Conservation (phyloP, 1,284 basidiomycete genomes). For the Meira nashicola region DNA sequence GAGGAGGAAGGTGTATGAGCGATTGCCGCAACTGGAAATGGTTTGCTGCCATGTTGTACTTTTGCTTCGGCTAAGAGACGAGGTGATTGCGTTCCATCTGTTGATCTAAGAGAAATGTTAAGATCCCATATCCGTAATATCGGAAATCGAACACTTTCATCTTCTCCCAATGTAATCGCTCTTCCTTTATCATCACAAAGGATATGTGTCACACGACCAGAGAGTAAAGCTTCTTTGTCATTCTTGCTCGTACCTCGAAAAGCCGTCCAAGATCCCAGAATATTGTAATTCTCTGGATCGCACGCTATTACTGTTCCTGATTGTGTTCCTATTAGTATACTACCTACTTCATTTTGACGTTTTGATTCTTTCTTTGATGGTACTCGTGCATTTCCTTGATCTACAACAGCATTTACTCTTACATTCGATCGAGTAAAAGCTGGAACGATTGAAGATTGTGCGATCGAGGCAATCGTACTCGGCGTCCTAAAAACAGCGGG, state of each 20-base stretch:
- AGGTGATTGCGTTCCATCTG: constrained; percentile 21
- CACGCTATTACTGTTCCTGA: constrained; percentile 31
- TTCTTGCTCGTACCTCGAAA: constrained; percentile 18
- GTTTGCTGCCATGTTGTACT: constrained; percentile 43
- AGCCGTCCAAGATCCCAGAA: constrained; percentile 35
- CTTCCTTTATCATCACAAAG: constrained; percentile 30
- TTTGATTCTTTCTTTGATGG: constrained; percentile 6
- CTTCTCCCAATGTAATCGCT: constrained; percentile 36
- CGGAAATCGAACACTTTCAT: constrained; percentile 32
- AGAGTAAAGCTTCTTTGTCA: background rate
- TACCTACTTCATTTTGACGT: constrained; percentile 1
- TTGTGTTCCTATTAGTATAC: constrained; percentile 31
- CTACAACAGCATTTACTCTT: constrained; percentile 5
- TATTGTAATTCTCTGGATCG: constrained; percentile 30
- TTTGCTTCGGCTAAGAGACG: constrained; percentile 36
- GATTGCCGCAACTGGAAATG: constrained; percentile 63
- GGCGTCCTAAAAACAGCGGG: constrained; percentile 25
- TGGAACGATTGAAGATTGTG: constrained; percentile 28
- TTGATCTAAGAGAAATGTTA: background rate
- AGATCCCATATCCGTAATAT: constrained; percentile 47
- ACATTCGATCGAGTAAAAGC: constrained; percentile 10
- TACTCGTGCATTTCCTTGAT: background rate
- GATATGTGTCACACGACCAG: constrained; percentile 33
- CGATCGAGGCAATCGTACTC: constrained; percentile 35
- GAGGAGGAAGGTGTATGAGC: constrained; percentile 75